A percentile compares a stretch with the other conserved stretches of the same genome.
Evolutionary conservation across 2,329 filamentous ascomycete genomes (phyloP).

Genomic region (Neurospora sp.): DNA sequence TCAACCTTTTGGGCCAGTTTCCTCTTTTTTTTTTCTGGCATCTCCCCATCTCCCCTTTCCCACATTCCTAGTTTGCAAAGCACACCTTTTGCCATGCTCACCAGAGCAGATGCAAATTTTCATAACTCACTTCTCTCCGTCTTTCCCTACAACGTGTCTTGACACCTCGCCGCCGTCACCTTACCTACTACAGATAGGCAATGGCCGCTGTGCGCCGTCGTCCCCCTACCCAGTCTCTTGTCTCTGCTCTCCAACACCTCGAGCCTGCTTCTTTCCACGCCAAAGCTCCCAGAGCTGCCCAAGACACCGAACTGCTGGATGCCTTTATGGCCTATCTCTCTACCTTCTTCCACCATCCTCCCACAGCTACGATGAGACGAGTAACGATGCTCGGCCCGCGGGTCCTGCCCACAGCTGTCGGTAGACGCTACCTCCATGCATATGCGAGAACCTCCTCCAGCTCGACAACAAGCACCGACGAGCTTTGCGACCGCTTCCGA

Average conservation of each 20-base stretch:
- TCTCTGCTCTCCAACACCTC: neutral
- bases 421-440: slow-evolving; percentile 8
- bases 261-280: neutral
- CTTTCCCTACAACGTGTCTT: neutral
- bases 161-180: neutral
- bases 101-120: neutral
- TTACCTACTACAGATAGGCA: neutral
- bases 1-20: neutral
- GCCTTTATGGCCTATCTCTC: slow-evolving; percentile 19
- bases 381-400: slow-evolving; percentile 9
- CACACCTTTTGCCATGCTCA: neutral
- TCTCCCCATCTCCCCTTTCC: neutral
- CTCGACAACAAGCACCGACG: neutral
- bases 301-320: slow-evolving; percentile 14
- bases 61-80: neutral
- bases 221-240: slow-evolving; percentile 1
- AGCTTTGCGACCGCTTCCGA: neutral
- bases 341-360: slow-evolving; percentile 20
- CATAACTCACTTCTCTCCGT: neutral
- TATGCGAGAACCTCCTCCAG: slow-evolving; percentile 2
- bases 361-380: slow-evolving; percentile 6
- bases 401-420: slow-evolving; percentile 7
- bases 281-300: slow-evolving; percentile 1
- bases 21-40: neutral
- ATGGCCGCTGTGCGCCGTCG: slow-evolving; percentile 11